Conservation (phyloP, 148 eudicot genomes). For the Talinum fruticosum region DNA sequence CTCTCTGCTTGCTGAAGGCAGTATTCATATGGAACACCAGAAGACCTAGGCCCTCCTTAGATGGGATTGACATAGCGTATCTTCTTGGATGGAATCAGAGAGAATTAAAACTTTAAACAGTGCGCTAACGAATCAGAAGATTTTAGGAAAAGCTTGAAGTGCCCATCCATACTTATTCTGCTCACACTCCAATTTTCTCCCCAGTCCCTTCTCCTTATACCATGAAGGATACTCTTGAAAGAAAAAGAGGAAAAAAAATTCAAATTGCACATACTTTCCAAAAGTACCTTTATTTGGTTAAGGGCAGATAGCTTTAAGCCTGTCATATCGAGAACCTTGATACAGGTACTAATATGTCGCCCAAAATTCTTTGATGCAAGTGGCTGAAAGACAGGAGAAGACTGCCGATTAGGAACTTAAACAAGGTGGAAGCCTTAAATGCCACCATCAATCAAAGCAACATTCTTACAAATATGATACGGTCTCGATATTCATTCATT, state of each 20-base stretch:
- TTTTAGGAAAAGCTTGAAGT: too few species aligned
- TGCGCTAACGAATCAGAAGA: too few species aligned
- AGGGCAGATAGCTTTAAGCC: slow-evolving; percentile 78
- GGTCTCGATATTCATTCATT: slow-evolving; percentile 80
- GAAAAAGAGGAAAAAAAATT: background rate
- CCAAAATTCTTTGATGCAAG: slow-evolving; percentile 54
- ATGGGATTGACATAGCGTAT: too few species aligned
- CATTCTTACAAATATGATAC: slow-evolving; percentile 59
- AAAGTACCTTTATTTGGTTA: slow-evolving; percentile 65
- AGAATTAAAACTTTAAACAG: too few species aligned
- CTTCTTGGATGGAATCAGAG: too few species aligned
- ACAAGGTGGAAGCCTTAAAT: background rate
- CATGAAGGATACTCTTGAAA: background rate
- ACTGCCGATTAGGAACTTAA: background rate
- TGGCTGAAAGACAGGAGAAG: slow-evolving; percentile 42
- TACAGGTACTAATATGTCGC: slow-evolving; percentile 56
- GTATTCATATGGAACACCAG: too few species aligned
- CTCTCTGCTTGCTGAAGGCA: too few species aligned
- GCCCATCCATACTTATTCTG: too few species aligned
- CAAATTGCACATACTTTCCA: too few species aligned
- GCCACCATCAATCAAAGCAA: background rate
- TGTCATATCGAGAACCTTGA: slow-evolving; percentile 82
- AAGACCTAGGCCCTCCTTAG: too few species aligned
- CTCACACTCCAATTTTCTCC: too few species aligned
- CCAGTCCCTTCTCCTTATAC: background rate